Percentiles rank a stretch among this genome's conserved stretches.
Evolutionary conservation across 1,139 yeast genomes (phyloP).

Genomic region (Saccharomycopsis hybrid): DNA sequence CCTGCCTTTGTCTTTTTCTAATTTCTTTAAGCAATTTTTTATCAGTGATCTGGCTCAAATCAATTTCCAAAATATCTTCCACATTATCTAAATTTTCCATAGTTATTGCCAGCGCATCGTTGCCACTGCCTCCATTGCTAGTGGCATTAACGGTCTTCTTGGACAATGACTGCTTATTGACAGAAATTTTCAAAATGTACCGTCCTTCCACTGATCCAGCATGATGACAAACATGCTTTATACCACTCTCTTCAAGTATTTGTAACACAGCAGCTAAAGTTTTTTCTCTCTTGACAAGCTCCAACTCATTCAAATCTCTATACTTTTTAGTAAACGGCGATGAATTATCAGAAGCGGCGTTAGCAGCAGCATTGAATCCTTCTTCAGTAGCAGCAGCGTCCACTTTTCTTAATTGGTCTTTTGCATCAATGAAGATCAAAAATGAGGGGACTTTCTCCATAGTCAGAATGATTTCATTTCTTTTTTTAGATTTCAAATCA

Average conservation of each 20-base stretch:
- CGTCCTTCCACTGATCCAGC: slow-evolving; percentile 6
- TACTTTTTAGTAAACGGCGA: not conserved
- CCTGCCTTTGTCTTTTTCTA: slow-evolving; percentile 19
- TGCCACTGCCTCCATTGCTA: not conserved
- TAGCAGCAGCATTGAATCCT: not conserved
- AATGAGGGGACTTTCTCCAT: slow-evolving; percentile 8
- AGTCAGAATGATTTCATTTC: slow-evolving; percentile 9
- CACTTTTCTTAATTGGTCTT: slow-evolving; percentile 2
- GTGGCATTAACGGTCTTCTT: not conserved
- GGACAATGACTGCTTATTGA: not conserved
- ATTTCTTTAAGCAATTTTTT: slow-evolving; percentile 17
- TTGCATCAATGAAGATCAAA: slow-evolving; percentile 12
- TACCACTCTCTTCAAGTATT: slow-evolving; percentile 2
- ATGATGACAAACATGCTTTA: not conserved
- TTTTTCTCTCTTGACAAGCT: slow-evolving; percentile 17
- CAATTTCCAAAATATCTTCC: slow-evolving; percentile 11
- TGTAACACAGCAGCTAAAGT: slow-evolving; percentile 9
- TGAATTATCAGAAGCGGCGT: not conserved
- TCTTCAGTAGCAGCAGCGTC: not conserved
- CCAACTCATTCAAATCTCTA: slow-evolving; percentile 7
- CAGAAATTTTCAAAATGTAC: slow-evolving; percentile 3
- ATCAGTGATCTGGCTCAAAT: slow-evolving; percentile 12
- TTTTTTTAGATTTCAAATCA: slow-evolving; percentile 12
- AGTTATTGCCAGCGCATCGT: not conserved
- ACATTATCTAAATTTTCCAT: slow-evolving; percentile 9